phyloP scores from a whole-genome alignment of 73 alveolate genomes.

The Paramecium bursaria region DNA sequence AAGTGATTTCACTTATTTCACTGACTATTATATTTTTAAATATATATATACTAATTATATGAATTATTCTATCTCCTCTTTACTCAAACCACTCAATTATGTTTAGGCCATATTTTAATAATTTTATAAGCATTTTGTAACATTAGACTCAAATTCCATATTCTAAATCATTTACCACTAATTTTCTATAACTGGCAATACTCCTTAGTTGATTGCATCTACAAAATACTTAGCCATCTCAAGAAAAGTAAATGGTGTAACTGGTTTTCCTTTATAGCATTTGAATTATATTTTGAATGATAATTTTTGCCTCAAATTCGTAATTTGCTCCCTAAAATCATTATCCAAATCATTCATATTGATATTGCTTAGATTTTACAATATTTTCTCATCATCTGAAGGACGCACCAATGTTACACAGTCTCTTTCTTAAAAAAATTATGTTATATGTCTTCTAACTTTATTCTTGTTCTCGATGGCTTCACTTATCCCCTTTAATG shows the following conservation, averaged over 20 bases:
- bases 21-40: neutral
- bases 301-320: constrained; percentile 14
- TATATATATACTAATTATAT: neutral
- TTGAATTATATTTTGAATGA: constrained; percentile 5
- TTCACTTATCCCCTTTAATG: constrained; percentile 83
- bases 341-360: neutral
- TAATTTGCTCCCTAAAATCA: neutral
- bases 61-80: constrained; percentile 11
- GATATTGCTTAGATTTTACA: constrained; percentile 73
- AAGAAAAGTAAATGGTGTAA: constrained; percentile 38
- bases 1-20: neutral
- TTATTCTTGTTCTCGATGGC: constrained; percentile 88
- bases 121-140: neutral
- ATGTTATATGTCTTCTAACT: constrained; percentile 89
- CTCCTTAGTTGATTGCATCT: constrained; percentile 23
- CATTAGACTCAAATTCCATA: constrained; percentile 31
- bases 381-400: constrained; percentile 86
- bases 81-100: neutral
- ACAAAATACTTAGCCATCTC: constrained; percentile 57
- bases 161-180: constrained; percentile 48
- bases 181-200: constrained; percentile 20
- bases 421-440: constrained; percentile 94
- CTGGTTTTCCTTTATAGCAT: constrained; percentile 28
- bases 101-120: neutral
- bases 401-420: constrained; percentile 95